Conservation (phyloP, 2,329 filamentous ascomycete species). For the Pestalotiopsis sp. region DNA sequence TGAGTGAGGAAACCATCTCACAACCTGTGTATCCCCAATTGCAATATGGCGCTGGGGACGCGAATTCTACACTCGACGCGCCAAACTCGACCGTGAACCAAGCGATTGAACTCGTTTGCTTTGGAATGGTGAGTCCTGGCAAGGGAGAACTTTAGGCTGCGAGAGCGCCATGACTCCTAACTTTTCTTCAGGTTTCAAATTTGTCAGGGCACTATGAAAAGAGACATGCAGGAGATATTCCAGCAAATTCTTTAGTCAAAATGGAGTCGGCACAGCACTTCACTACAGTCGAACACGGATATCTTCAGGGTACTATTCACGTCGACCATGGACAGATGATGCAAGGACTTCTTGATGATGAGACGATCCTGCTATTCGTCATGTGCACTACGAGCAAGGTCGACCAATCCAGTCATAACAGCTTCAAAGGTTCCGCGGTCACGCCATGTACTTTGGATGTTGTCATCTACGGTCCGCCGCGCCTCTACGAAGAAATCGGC, state of each 20-base stretch:
- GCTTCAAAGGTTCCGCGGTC: background rate
- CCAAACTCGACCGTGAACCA: background rate
- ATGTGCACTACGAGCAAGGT: background rate
- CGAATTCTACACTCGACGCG: background rate
- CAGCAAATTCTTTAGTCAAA: background rate
- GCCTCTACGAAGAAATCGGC: slow-evolving; percentile 1
- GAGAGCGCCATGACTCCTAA: background rate
- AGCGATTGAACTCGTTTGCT: background rate
- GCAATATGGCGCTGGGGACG: background rate
- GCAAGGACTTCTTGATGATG: background rate
- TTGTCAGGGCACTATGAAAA: background rate
- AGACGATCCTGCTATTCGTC: background rate
- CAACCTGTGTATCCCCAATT: background rate
- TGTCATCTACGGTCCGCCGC: background rate
- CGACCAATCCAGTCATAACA: background rate
- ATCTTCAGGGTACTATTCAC: background rate
- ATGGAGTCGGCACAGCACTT: background rate
- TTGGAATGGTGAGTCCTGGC: background rate
- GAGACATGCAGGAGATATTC: background rate
- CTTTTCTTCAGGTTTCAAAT: background rate
- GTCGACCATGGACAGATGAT: background rate
- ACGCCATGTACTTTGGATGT: background rate
- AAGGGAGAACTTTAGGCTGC: background rate
- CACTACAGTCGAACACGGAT: background rate
- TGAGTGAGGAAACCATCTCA: background rate